Percentiles rank a stretch among this genome's conserved stretches.
Evolutionary conservation across 2,329 filamentous ascomycete genomes (phyloP).

Genomic region (Stachybotrys chlorohalonatus): DNA sequence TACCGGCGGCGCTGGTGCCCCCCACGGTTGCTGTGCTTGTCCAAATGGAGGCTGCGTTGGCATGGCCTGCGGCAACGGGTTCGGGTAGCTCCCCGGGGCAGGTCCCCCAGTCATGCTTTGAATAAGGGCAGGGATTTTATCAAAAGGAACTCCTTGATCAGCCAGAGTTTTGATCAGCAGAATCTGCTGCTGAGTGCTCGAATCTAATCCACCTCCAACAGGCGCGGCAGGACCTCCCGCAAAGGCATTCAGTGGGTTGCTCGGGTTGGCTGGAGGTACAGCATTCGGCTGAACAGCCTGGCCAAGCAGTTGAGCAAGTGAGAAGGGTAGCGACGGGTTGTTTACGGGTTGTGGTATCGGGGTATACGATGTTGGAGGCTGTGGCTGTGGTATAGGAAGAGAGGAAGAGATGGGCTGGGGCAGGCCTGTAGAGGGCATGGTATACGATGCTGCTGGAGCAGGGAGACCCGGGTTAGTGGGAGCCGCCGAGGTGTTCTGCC

Average conservation of each 20-base stretch:
- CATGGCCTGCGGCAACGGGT: constrained; percentile 27
- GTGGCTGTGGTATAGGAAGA: constrained; percentile 17
- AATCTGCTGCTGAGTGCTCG: constrained; percentile 60
- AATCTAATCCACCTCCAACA: constrained; percentile 31
- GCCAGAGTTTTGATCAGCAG: constrained; percentile 66
- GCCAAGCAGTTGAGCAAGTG: constrained; percentile 22
- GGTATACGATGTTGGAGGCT: constrained; percentile 24
- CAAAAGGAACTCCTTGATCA: constrained; percentile 66
- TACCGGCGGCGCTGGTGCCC: constrained; percentile 15
- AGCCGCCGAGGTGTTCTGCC: constrained; percentile 53
- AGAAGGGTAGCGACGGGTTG: constrained; percentile 36
- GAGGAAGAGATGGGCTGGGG: constrained; percentile 20
- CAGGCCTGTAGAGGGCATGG: constrained; percentile 21
- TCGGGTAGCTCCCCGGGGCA: constrained; percentile 20
- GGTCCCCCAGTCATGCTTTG: constrained; percentile 38
- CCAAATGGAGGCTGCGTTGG: constrained; percentile 34
- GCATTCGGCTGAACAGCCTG: constrained; percentile 22
- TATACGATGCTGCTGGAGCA: constrained; percentile 35
- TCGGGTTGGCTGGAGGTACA: constrained; percentile 14
- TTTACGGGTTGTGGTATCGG: constrained; percentile 51
- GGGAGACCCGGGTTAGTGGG: constrained; percentile 27
- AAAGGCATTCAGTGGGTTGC: constrained; percentile 18
- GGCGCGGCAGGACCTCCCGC: constrained; percentile 20
- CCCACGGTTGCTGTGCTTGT: constrained; percentile 22
- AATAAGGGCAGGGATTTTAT: constrained; percentile 60